Percentiles rank a stretch among this genome's conserved stretches.
Conservation (phyloP, 306 rosid genomes). For the Rubus idaeus region DNA sequence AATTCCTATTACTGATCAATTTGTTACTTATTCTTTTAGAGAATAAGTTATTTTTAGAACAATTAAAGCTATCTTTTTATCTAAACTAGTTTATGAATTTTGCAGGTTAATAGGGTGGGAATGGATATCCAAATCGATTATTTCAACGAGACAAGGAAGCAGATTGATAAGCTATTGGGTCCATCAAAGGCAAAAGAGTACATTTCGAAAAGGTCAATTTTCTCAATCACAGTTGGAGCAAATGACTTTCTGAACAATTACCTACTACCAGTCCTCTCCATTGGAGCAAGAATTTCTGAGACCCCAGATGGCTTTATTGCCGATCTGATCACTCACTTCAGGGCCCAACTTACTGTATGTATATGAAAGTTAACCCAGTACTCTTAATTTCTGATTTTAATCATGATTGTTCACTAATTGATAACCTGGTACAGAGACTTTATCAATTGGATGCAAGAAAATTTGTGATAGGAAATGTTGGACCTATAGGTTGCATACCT, state of each 20-base stretch:
- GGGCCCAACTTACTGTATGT: slow-evolving; percentile 64
- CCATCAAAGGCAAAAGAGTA: slow-evolving; percentile 57
- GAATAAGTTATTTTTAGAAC: too few species aligned
- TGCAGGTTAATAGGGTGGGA: slow-evolving; percentile 84
- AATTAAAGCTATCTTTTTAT: not conserved
- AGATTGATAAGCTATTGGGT: slow-evolving; percentile 65
- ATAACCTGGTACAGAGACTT: slow-evolving; percentile 49
- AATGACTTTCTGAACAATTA: slow-evolving; percentile 91
- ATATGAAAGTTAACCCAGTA: not conserved
- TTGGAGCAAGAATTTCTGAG: slow-evolving; percentile 80
- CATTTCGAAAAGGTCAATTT: slow-evolving; percentile 60
- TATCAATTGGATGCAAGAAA: slow-evolving; percentile 82
- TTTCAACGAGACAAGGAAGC: slow-evolving; percentile 71
- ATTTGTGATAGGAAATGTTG: slow-evolving; percentile 82
- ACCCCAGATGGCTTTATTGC: slow-evolving; percentile 71
- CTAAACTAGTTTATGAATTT: not conserved
- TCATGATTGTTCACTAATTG: not conserved
- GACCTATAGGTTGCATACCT: slow-evolving; percentile 94
- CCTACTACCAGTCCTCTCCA: slow-evolving; percentile 80
- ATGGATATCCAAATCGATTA: slow-evolving; percentile 88
- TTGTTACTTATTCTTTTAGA: too few species aligned
- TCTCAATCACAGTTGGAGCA: slow-evolving; percentile 75
- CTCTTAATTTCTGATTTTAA: not conserved
- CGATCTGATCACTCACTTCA: slow-evolving; percentile 72
- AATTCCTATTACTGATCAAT: too few species aligned